A percentile compares a stretch with the other conserved stretches of the same genome.
These are phyloP conservation scores for Aspergillus asperescens DNA, from an alignment of 495 filamentous ascomycete genomes.

Conservation along the genomic window DNA sequence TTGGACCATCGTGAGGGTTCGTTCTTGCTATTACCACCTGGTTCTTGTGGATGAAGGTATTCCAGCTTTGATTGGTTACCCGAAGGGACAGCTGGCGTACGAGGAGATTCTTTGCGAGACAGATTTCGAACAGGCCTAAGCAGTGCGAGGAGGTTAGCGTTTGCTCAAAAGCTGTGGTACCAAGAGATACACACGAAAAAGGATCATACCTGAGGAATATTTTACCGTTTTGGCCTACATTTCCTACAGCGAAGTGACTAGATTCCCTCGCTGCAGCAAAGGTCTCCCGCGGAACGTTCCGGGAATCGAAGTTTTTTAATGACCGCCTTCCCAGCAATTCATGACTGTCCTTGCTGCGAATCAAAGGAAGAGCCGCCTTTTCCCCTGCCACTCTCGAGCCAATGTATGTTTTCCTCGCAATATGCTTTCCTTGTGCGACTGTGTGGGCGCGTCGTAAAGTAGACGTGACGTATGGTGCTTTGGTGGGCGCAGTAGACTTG, in stretches of 20 bases:
- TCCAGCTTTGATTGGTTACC: slow-evolving; percentile 35
- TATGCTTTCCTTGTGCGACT: slow-evolving; percentile 33
- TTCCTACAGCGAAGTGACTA: slow-evolving; percentile 86
- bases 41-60: slow-evolving; percentile 23
- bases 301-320: slow-evolving; percentile 34
- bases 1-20: slow-evolving; percentile 41
- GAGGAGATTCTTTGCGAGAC: slow-evolving; percentile 30
- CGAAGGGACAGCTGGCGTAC: slow-evolving; percentile 24
- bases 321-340: slow-evolving; percentile 42
- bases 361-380: slow-evolving; percentile 29
- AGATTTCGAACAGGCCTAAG: slow-evolving; percentile 47
- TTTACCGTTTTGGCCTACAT: slow-evolving; percentile 87
- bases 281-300: slow-evolving; percentile 28
- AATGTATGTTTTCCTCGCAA: slow-evolving; percentile 28
- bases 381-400: slow-evolving; percentile 30
- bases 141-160: slow-evolving; percentile 27
- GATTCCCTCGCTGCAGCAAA: slow-evolving; percentile 45
- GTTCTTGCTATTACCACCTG: slow-evolving; percentile 18
- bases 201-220: slow-evolving; percentile 83
- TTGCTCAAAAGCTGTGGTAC: slow-evolving; percentile 7
- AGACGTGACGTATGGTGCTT: slow-evolving; percentile 22
- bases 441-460: slow-evolving; percentile 41
- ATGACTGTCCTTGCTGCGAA: slow-evolving; percentile 45
- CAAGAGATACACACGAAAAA: not conserved
- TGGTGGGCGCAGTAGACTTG: slow-evolving; percentile 14